Base-by-base conservation (phyloP, 2,329 filamentous ascomycete species). In the Aspergillus sp. region DNA sequence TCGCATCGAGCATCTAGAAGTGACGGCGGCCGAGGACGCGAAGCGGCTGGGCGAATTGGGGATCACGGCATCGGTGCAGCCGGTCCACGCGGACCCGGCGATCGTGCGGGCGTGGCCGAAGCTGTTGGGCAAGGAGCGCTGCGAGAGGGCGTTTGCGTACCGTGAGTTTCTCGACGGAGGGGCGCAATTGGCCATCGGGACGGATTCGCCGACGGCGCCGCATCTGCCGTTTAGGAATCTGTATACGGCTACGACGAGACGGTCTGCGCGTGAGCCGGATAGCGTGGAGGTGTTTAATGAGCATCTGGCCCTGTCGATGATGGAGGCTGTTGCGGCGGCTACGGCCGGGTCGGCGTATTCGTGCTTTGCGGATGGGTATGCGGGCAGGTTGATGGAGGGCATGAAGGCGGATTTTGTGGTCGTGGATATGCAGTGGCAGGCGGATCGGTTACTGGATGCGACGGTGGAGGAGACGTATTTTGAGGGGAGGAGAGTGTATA, bases 1-100 rank as follows among this genome's bases (percentile, higher is more conserved):
- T 61, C 77, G 81, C 22, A 82, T 83, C 59, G 81, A 83, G 66
- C 81, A 83, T 67, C 71, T 83, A 10, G 81, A 83, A 64, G 72
- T 83, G 46, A 80, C 80, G 0, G 72, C 77, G 0, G 75, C 78
- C 0, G 74, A 76, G 56, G 80, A 82, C 61, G 80, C 80, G 2
- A 73, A 69, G 52, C 68, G 80, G 9, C 72, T 83, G 12, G 79
- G 77, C 0, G 64, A 74, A 29, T 68, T 81, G 10, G 80, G 80
- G 1, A 80, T 83, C 59, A 74, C 73, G 6, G 75, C 75, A 1
- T 76, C 73, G 1, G 68, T 77, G 10, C 75, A 77, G 55, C 71
- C 75, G 2, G 75, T 76, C 5, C 75, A 77, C 57, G 64, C 71
- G 2, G 75, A 77, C 51, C 81, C 81, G 0, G 74, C 78, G 0